Conservation (phyloP, 306 rosid genomes). For the Calophaca sinica region DNA sequence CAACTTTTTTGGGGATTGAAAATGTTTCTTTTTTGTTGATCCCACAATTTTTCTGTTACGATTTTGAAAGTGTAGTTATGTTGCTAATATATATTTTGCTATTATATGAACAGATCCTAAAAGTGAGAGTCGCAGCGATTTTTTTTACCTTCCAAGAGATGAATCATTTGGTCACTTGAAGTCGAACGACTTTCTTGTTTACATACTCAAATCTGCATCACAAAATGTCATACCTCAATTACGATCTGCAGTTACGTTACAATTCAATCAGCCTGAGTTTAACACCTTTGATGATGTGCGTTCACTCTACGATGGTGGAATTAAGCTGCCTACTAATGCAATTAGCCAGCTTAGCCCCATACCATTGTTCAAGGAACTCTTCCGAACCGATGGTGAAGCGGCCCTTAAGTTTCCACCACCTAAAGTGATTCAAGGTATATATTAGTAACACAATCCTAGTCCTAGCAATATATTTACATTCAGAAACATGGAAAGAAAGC, state of each 20-base stretch:
- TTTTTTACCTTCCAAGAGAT: slow-evolving; percentile 77
- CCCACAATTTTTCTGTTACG: background rate
- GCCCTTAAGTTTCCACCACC: slow-evolving; percentile 67
- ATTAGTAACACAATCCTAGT: background rate
- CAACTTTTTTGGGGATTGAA: background rate
- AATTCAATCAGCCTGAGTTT: slow-evolving; percentile 52
- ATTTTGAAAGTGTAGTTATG: background rate
- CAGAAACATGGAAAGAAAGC: background rate
- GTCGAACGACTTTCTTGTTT: slow-evolving; percentile 69
- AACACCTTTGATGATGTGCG: slow-evolving; percentile 66
- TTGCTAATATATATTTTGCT: slow-evolving; percentile 7
- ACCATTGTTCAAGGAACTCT: slow-evolving; percentile 65
- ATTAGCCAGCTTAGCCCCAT: slow-evolving; percentile 60
- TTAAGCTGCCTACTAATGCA: slow-evolving; percentile 56
- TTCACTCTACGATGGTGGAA: slow-evolving; percentile 69
- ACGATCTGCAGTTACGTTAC: slow-evolving; percentile 45
- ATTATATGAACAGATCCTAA: slow-evolving; percentile 57
- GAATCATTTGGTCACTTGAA: slow-evolving; percentile 78
- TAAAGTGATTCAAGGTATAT: slow-evolving; percentile 69
- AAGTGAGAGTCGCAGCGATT: slow-evolving; percentile 57
- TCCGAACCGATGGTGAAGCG: slow-evolving; percentile 68
- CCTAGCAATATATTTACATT: background rate
- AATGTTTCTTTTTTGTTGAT: background rate
- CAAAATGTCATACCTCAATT: slow-evolving; percentile 60
- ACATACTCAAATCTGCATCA: slow-evolving; percentile 64